Evolutionary conservation across 2,329 filamentous ascomycete genomes (phyloP), one percentile per base, ranked within the genome.

Genomic region (Clarireedia paspali): DNA sequence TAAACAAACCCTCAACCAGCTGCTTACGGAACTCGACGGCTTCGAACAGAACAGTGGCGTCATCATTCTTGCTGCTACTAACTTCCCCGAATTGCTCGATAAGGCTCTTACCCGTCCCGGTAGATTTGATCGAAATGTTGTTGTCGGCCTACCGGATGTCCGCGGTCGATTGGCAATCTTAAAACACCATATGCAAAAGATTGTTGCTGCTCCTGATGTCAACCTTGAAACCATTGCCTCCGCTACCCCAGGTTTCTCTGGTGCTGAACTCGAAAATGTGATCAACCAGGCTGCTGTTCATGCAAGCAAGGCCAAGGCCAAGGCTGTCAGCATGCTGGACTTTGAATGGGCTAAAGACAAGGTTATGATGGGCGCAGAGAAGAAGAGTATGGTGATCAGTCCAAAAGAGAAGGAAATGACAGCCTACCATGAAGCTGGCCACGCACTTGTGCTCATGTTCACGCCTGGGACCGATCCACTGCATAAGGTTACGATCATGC

Each of bases 261-360:
- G 94, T 63, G 94, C 94, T 20, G 94, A 99, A 66, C 79, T 99
- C 12, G 94, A 97, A 74, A 99, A 96, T 70, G 83, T 99, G 64
- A 88, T 96, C 68, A 99, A 99, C 72, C 89, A 96, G 70, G 94
- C 94, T 34, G 94, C 94, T 23, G 87, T 99, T 45, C 89, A 88
- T 67, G 94, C 94, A n/a, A 95, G 90, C 67, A 90, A 94, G 70
- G 81, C 88, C 63, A 94, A 91, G 73, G 81, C 87, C 40, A 77
- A 77, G 57, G 80, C 85, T 47, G 89, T 99, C 53, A 80, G 81
- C 12, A 87, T 90, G 71, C 73, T 80, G 36, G 91, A 97, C 68
- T 85, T 97, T 61, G 91, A 96, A 64, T 99, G 92, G 91, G 94
- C 94, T 56, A 97, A 95, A 73, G 94, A 99, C 75, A 94, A 94